Evolutionary conservation across 2,329 filamentous ascomycete genomes (phyloP).

Genomic region (Penicillium fuscoglaucum): DNA sequence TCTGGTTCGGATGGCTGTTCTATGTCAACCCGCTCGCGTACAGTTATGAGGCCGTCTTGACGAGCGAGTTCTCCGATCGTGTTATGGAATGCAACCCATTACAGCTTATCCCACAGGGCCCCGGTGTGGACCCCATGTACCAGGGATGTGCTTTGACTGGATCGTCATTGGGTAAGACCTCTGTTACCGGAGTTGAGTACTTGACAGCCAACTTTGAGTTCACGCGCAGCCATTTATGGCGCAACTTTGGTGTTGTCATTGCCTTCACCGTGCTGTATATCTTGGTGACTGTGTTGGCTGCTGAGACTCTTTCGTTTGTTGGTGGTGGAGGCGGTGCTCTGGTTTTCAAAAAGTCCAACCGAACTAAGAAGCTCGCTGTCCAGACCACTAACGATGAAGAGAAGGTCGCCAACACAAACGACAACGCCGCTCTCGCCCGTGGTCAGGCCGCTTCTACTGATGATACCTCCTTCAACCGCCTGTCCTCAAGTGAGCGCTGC

Average conservation of each 20-base stretch:
- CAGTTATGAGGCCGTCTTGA: slow-evolving; percentile 65
- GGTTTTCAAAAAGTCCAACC: slow-evolving; percentile 69
- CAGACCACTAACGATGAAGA: slow-evolving; percentile 58
- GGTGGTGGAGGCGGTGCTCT: slow-evolving; percentile 65
- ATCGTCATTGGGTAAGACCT: slow-evolving; percentile 52
- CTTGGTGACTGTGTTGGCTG: slow-evolving; percentile 66
- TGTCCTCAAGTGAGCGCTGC: slow-evolving; percentile 61
- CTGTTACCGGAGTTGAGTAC: slow-evolving; percentile 57
- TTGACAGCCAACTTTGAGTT: slow-evolving; percentile 58
- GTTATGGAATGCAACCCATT: slow-evolving; percentile 59
- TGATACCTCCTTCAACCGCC: slow-evolving; percentile 39
- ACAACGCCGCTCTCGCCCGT: slow-evolving; percentile 32
- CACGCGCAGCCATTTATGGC: slow-evolving; percentile 60
- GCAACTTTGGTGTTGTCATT: slow-evolving; percentile 76
- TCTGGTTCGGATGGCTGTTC: slow-evolving; percentile 67
- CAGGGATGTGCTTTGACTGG: slow-evolving; percentile 65
- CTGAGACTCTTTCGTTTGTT: slow-evolving; percentile 67
- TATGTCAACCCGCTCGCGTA: slow-evolving; percentile 59
- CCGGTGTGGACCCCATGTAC: slow-evolving; percentile 55
- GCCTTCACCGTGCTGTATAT: slow-evolving; percentile 76
- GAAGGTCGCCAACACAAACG: slow-evolving; percentile 43
- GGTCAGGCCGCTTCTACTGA: slow-evolving; percentile 30
- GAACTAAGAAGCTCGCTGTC: slow-evolving; percentile 56
- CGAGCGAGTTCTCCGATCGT: slow-evolving; percentile 63
- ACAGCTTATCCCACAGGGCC: slow-evolving; percentile 62